A percentile compares a stretch with the other conserved stretches of the same genome.
These are phyloP conservation scores for Macrolepiota fuliginosa DNA, from an alignment of 768 basidiomycete species.

Conservation along the genomic window DNA sequence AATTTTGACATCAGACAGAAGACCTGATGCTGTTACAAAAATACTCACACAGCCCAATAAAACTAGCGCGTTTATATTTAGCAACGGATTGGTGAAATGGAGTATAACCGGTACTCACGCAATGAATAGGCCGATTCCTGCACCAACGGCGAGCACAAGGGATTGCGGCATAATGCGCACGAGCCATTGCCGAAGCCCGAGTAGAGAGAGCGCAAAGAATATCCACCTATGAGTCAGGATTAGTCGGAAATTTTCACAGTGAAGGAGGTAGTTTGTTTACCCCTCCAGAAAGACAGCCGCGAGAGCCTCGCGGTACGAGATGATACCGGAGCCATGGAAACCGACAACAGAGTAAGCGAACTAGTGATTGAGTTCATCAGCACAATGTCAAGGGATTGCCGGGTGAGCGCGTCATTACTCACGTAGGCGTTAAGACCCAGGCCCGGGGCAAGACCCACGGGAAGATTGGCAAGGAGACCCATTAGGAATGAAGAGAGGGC, in stretches of 20 bases:
- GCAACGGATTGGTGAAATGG: not conserved
- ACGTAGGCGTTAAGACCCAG: slow-evolving; percentile 83
- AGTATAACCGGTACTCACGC: slow-evolving; percentile 46
- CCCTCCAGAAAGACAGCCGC: slow-evolving; percentile 88
- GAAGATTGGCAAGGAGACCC: slow-evolving; percentile 85
- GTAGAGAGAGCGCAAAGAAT: slow-evolving; percentile 74
- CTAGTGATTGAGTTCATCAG: slow-evolving; percentile 29
- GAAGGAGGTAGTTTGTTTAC: slow-evolving; percentile 33
- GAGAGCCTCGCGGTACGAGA: slow-evolving; percentile 77
- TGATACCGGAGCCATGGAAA: slow-evolving; percentile 70
- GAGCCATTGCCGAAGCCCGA: slow-evolving; percentile 89
- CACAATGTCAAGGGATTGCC: not conserved
- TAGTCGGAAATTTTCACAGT: not conserved
- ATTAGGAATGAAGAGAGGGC: slow-evolving; percentile 77
- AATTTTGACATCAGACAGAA: not conserved
- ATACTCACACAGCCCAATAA: slow-evolving; percentile 68
- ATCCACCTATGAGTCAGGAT: slow-evolving; percentile 53
- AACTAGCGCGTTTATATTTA: slow-evolving; percentile 35
- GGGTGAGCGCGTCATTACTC: slow-evolving; percentile 23
- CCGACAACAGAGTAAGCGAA: slow-evolving; percentile 90
- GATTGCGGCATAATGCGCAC: slow-evolving; percentile 88
- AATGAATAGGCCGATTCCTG: slow-evolving; percentile 87
- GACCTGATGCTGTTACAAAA: not conserved
- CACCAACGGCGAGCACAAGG: slow-evolving; percentile 78
- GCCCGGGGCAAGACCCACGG: slow-evolving; percentile 86